Percentiles rank a stretch among this genome's conserved stretches.
Evolutionary conservation across 1,284 basidiomycete genomes (phyloP).

Genomic region (Mixia osmundae): DNA sequence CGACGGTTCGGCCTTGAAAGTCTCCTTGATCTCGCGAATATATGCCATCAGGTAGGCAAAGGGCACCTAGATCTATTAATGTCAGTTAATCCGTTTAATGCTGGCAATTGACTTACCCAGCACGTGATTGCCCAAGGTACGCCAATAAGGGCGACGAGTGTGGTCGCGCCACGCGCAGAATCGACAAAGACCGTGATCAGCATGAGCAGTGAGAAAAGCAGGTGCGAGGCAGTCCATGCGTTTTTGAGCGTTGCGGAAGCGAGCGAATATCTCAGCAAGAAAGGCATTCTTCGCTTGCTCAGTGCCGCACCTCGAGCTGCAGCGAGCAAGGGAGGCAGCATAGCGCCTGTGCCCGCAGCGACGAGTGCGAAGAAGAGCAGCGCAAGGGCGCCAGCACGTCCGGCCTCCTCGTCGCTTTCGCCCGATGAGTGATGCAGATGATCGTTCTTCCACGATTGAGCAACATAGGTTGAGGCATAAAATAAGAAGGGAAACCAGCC

Average conservation of each 20-base stretch:
- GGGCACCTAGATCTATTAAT: slow-evolving; percentile 9
- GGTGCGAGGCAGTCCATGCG: slow-evolving; percentile 55
- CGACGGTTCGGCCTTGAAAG: slow-evolving; percentile 4
- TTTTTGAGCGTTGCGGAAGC: slow-evolving; percentile 49
- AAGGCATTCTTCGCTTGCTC: too few relatives aligned
- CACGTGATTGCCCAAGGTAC: slow-evolving; percentile 82
- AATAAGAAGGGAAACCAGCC: neutral
- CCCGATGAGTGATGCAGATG: slow-evolving; percentile 41
- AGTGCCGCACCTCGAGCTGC: too few relatives aligned
- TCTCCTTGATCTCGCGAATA: slow-evolving; percentile 12
- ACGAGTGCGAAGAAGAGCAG: slow-evolving; percentile 53
- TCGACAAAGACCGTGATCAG: slow-evolving; percentile 59
- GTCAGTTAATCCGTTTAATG: neutral
- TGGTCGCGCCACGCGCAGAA: slow-evolving; percentile 45
- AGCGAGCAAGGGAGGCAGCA: slow-evolving; percentile 43
- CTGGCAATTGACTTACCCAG: slow-evolving; percentile 30
- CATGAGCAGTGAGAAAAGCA: slow-evolving; percentile 54
- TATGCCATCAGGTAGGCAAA: slow-evolving; percentile 18
- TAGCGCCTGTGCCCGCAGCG: slow-evolving; percentile 40
- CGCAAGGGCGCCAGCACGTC: slow-evolving; percentile 57
- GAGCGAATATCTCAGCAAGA: slow-evolving; percentile 14
- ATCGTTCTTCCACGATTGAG: slow-evolving; percentile 10
- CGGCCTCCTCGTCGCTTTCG: slow-evolving; percentile 44
- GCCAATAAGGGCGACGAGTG: slow-evolving; percentile 58
- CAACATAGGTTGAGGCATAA: slow-evolving; percentile 14